Percentiles rank a stretch among this genome's conserved stretches.
These are phyloP conservation scores for Elongisporangium senticosum DNA, from an alignment of 352 stramenopile species.

Conservation along the genomic window DNA sequence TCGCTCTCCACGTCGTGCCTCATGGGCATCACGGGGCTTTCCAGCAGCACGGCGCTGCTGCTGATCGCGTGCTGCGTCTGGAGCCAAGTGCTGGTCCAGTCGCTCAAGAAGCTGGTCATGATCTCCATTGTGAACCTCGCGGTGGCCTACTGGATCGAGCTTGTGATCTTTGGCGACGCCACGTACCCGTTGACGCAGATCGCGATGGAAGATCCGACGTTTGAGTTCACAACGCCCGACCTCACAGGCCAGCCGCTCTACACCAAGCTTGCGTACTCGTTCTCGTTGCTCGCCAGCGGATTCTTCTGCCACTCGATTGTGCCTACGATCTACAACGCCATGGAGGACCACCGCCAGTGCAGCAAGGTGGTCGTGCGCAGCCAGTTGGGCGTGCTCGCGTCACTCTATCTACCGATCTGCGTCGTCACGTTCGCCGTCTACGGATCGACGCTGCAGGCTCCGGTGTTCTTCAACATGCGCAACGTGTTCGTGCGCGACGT, in stretches of 20 bases:
- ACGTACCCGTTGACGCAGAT: slow-evolving; percentile 83
- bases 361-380: slow-evolving; percentile 39
- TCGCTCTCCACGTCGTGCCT: slow-evolving; percentile 53
- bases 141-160: slow-evolving; percentile 76
- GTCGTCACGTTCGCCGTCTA: slow-evolving; percentile 75
- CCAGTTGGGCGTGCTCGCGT: slow-evolving; percentile 37
- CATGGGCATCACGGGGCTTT: slow-evolving; percentile 48
- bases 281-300: slow-evolving; percentile 52
- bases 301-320: slow-evolving; percentile 71
- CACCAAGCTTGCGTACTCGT: slow-evolving; percentile 69
- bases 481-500: slow-evolving; percentile 67
- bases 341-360: slow-evolving; percentile 54
- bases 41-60: slow-evolving; percentile 47
- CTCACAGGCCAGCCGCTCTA: slow-evolving; percentile 41
- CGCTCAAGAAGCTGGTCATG: slow-evolving; percentile 44
- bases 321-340: slow-evolving; percentile 73
- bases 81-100: slow-evolving; percentile 65
- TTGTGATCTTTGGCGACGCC: slow-evolving; percentile 74
- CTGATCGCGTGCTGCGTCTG: slow-evolving; percentile 46
- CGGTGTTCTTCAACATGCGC: slow-evolving; percentile 82
- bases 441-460: slow-evolving; percentile 61
- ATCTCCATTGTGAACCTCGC: slow-evolving; percentile 73
- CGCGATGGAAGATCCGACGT: slow-evolving; percentile 46
- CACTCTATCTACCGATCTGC: slow-evolving; percentile 73
- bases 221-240: slow-evolving; percentile 63